Conservation (phyloP, 768 basidiomycete species). For the Auricularia auricula-judae region DNA sequence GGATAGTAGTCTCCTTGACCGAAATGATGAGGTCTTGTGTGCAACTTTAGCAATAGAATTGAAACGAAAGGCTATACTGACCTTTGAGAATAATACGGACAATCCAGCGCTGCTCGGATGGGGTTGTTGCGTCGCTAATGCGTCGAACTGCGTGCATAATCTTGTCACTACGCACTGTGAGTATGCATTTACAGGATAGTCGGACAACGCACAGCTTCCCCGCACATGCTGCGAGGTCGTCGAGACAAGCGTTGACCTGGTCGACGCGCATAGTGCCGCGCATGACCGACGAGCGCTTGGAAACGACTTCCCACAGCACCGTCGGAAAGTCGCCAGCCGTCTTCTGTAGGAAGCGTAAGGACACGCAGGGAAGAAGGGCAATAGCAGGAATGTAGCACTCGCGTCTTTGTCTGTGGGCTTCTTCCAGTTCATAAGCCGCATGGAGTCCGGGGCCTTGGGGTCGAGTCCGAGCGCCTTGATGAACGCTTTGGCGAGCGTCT, state of each 20-base stretch:
- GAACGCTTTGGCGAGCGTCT: slow-evolving; percentile 85
- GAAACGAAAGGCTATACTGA: slow-evolving; percentile 13
- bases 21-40: slow-evolving; percentile 76
- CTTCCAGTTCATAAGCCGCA: slow-evolving; percentile 85
- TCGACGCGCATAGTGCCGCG: slow-evolving; percentile 70
- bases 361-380: not conserved
- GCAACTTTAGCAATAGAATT: not conserved
- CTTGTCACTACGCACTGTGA: slow-evolving; percentile 58
- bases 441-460: slow-evolving; percentile 66
- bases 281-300: slow-evolving; percentile 69
- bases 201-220: slow-evolving; percentile 54
- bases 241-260: slow-evolving; percentile 70
- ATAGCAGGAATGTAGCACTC: slow-evolving; percentile 14
- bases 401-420: slow-evolving; percentile 61
- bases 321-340: slow-evolving; percentile 80
- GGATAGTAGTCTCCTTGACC: slow-evolving; percentile 88
- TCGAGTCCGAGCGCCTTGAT: slow-evolving; percentile 83
- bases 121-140: slow-evolving; percentile 45
- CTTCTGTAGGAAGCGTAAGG: slow-evolving; percentile 30
- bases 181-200: not conserved
- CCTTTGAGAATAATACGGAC: slow-evolving; percentile 95
- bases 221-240: slow-evolving; percentile 59
- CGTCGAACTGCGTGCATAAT: slow-evolving; percentile 71
- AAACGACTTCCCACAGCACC: slow-evolving; percentile 78
- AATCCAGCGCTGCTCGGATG: slow-evolving; percentile 91